Evolutionary conservation across 2,329 filamentous ascomycete species (phyloP).

Genomic region (Apiospora koreana): DNA sequence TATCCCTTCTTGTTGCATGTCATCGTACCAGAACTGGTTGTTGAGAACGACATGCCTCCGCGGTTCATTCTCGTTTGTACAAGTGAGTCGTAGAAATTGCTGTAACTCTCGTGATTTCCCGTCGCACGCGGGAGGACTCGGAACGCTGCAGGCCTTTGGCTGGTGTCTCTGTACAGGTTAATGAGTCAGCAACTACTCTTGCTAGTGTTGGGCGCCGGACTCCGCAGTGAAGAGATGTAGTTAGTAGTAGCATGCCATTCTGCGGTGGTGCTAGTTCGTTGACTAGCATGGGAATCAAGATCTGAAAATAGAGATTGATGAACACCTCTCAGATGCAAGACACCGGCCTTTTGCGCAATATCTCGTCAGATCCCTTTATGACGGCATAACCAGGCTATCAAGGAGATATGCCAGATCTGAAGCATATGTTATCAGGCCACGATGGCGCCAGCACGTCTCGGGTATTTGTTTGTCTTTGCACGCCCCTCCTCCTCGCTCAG

Average conservation of each 20-base stretch:
- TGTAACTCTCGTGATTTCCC: neutral
- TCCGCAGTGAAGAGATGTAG: neutral
- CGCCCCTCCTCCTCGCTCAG: neutral
- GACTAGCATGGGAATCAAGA: neutral
- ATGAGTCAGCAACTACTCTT: neutral
- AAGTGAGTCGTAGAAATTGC: neutral
- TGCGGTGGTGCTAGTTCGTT: neutral
- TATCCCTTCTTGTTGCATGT: neutral
- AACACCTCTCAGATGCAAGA: constrained; percentile 2
- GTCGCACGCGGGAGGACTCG: neutral
- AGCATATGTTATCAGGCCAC: constrained; percentile 14
- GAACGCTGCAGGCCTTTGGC: neutral
- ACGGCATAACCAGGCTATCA: neutral
- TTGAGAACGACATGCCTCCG: neutral
- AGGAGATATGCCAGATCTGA: neutral
- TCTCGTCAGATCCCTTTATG: neutral
- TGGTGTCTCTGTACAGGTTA: neutral
- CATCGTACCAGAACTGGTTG: neutral
- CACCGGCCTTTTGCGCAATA: neutral
- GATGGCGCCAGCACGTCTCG: constrained; percentile 9
- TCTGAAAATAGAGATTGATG: constrained; percentile 4
- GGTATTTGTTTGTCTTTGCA: neutral
- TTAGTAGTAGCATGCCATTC: neutral
- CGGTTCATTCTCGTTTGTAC: neutral
- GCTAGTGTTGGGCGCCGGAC: neutral